Evolutionary conservation across 2,329 filamentous ascomycete species (phyloP), one percentile per base, ranked within the genome.

Genomic region (Paramyrothecium roridum): DNA sequence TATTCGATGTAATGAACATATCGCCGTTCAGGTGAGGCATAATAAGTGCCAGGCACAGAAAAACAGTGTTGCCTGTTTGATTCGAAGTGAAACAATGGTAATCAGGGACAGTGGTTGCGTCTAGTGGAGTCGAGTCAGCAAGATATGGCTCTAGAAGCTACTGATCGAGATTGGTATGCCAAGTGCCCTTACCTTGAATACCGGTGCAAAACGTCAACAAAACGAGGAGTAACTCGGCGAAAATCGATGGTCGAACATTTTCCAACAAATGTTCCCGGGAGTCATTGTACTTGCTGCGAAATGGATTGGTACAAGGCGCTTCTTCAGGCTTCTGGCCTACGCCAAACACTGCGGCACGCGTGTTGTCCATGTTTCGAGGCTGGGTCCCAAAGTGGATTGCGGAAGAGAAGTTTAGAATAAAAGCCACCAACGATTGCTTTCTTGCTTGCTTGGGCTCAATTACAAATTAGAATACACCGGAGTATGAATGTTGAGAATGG

Each of bases 31-130:
- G 67, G 37, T 76, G 64, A 10, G 81, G 78, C 30, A 80, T 61
- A 37, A 80, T 70, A 54, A 85, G 72, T 30, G 81, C 82, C 12
- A 81, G 63, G 56, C 77, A 71, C 10, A 86, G 74, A 61, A 87
- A 80, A 50, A 87, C 78, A 2, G 83, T 86, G 69, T 87, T 87
- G 56, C 85, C 84, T 0, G 84, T 87, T 63, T 87, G 83, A 66
- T 87, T 87, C 30, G 82, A 85, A 16, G 81, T 80, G 66, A 87
- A 86, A 64, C 81, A 85, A 67, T 80, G 78, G 67, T 82, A 87
- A 63, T 85, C 81, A 21, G 80, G 80, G 82, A 82, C 69, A 86
- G 82, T 76, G 33, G 17, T 17, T 13, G 19, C 20, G 33, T 43
- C 21, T 30, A 30, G 22, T 12, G 6, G 21, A 21, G 49, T 48